Conservation (phyloP, 805 yeast genomes). For the Yarrowia keelungensis region DNA sequence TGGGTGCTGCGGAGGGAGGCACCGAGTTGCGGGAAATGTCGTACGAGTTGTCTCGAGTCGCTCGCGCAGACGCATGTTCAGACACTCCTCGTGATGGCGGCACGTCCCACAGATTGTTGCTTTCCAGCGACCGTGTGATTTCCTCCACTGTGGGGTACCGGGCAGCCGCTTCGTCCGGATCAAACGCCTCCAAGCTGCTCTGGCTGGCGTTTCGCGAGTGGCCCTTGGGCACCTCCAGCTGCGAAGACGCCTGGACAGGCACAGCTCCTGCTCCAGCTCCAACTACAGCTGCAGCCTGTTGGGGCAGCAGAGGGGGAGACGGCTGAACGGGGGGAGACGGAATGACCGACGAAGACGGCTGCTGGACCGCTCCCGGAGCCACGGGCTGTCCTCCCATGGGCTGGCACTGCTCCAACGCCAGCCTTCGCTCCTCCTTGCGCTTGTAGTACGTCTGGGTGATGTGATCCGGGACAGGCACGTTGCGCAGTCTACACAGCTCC, state of each 20-base stretch:
- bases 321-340: conserved; percentile 38
- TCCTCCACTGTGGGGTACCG: conserved; percentile 51
- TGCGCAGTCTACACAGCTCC: conserved; percentile 67
- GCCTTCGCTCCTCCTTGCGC: conserved; percentile 22
- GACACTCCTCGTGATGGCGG: conserved; percentile 37
- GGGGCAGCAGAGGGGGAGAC: conserved; percentile 16
- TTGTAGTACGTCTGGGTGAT: conserved; percentile 49
- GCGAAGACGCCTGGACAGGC: conserved; percentile 21
- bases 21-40: conserved; percentile 30
- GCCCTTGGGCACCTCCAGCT: conserved; percentile 8
- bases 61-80: conserved; percentile 23
- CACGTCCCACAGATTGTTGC: conserved; percentile 31
- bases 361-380: neutral
- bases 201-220: conserved; percentile 30
- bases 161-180: conserved; percentile 44
- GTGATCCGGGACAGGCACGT: conserved; percentile 57
- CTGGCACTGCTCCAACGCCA: conserved; percentile 10
- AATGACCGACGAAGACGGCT: conserved; percentile 42
- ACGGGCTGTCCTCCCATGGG: neutral
- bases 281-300: conserved; percentile 11
- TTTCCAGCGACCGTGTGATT: conserved; percentile 44
- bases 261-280: conserved; percentile 13
- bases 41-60: conserved; percentile 23
- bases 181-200: conserved; percentile 28
- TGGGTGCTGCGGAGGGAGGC: conserved; percentile 4